A percentile compares a stretch with the other conserved stretches of the same genome.
phyloP scores from a whole-genome alignment of 2,329 filamentous ascomycete species.

The Sclerotinia sclerotiorum region DNA sequence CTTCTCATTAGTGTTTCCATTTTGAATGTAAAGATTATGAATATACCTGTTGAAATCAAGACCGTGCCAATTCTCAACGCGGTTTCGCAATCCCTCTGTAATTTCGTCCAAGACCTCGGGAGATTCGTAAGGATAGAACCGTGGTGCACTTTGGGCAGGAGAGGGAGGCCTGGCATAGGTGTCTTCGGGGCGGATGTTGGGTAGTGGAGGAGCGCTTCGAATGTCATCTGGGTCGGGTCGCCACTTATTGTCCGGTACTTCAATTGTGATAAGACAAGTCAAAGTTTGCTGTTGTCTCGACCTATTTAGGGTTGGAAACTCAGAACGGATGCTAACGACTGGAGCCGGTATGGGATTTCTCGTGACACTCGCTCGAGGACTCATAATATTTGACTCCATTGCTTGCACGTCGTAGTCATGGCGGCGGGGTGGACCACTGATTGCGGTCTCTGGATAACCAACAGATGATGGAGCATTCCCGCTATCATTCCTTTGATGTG shows the following conservation, averaged over 20 bases:
- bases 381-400: slow-evolving; percentile 83
- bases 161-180: slow-evolving; percentile 58
- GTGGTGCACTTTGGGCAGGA: slow-evolving; percentile 51
- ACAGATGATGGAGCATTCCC: slow-evolving; percentile 71
- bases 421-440: slow-evolving; percentile 66
- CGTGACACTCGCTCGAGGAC: slow-evolving; percentile 63
- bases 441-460: slow-evolving; percentile 75
- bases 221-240: slow-evolving; percentile 80
- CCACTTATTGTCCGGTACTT: slow-evolving; percentile 93
- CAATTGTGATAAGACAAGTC: slow-evolving; percentile 90
- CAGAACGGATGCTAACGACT: slow-evolving; percentile 89
- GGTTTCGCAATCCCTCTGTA: slow-evolving; percentile 76
- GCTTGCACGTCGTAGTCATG: slow-evolving; percentile 96
- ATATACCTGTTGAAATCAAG: slow-evolving; percentile 79
- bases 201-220: slow-evolving; percentile 51
- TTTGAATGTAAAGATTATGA: background rate
- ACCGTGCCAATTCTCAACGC: slow-evolving; percentile 99
- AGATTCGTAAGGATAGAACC: slow-evolving; percentile 71
- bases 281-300: slow-evolving; percentile 93
- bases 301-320: slow-evolving; percentile 90
- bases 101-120: slow-evolving; percentile 77
- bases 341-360: slow-evolving; percentile 90
- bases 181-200: slow-evolving; percentile 51
- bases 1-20: slow-evolving; percentile 36
- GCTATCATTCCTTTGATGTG: slow-evolving; percentile 76